These are phyloP conservation scores for Suhomyces chickasaworum DNA, from an alignment of 1,139 yeast genomes.

Conservation along the genomic window DNA sequence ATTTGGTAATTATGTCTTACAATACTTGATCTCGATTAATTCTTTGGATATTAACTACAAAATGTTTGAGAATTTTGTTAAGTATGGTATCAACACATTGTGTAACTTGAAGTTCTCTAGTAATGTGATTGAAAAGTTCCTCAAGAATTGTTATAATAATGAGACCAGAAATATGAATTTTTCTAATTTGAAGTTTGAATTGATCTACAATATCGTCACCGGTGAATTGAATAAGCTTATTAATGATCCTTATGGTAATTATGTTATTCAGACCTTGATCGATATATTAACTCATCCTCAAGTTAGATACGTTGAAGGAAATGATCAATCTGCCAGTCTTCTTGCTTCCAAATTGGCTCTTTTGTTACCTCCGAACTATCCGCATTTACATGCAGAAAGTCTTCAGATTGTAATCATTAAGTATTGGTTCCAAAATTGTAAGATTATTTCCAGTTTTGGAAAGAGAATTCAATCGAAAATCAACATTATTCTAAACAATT, in stretches of 20 bases:
- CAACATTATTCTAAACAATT: conserved; percentile 32
- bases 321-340: conserved; percentile 14
- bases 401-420: conserved; percentile 41
- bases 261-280: conserved; percentile 35
- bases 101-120: conserved; percentile 50
- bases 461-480: conserved; percentile 51
- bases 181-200: conserved; percentile 39
- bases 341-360: conserved; percentile 21
- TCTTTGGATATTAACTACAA: conserved; percentile 39
- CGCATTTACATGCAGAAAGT: conserved; percentile 12
- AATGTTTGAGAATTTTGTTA: conserved; percentile 38
- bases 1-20: conserved; percentile 52
- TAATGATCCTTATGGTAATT: conserved; percentile 32
- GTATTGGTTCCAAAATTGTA: conserved; percentile 46
- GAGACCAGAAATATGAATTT: conserved; percentile 29
- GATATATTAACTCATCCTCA: conserved; percentile 42
- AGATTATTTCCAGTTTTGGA: conserved; percentile 47
- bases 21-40: conserved; percentile 46
- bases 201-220: conserved; percentile 36
- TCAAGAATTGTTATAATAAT: conserved; percentile 45
- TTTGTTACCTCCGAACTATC: conserved; percentile 25
- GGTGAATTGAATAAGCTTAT: conserved; percentile 50
- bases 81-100: conserved; percentile 38
- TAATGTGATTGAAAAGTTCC: conserved; percentile 49
- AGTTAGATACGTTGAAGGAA: conserved; percentile 20